Evolutionary conservation across 192 early-diverging fungal species (phyloP).

Genomic region (Coemansia sp.): DNA sequence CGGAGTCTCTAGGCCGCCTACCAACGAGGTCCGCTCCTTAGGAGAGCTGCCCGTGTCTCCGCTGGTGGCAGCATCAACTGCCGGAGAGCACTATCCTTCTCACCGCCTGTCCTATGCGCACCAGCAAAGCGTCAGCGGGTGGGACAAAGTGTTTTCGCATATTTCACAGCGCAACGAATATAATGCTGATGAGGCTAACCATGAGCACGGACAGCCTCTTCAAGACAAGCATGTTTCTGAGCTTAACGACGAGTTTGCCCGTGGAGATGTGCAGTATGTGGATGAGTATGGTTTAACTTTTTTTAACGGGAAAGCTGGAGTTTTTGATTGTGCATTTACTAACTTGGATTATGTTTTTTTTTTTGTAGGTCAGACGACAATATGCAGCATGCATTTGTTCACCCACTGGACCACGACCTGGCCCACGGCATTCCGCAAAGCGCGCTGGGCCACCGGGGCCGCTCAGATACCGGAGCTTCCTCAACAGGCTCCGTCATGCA

Average conservation of each 20-base stretch:
- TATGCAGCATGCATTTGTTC: not conserved
- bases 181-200: conserved; percentile 15
- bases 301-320: not conserved
- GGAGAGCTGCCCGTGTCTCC: conserved; percentile 19
- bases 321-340: conserved; percentile 5
- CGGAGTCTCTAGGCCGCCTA: not conserved
- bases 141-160: conserved; percentile 44
- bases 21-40: not conserved
- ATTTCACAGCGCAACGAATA: conserved; percentile 39
- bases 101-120: conserved; percentile 50
- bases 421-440: not conserved
- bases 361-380: conserved; percentile 12
- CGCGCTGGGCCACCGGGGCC: conserved; percentile 7
- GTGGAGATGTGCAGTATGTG: conserved; percentile 54
- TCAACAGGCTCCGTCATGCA: conserved; percentile 34
- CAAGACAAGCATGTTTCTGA: conserved; percentile 27
- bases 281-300: conserved; percentile 40
- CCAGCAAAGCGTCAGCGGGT: conserved; percentile 44
- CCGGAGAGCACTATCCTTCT: conserved; percentile 24
- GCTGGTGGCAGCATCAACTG: conserved; percentile 23
- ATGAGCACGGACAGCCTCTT: not conserved
- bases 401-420: conserved; percentile 3
- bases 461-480: conserved; percentile 33
- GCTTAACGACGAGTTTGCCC: conserved; percentile 36
- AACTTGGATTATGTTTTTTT: not conserved